Evolutionary conservation across 345 rosid genomes (phyloP), one percentile per base, ranked within the genome.

Genomic region (Citrus hindsii): DNA sequence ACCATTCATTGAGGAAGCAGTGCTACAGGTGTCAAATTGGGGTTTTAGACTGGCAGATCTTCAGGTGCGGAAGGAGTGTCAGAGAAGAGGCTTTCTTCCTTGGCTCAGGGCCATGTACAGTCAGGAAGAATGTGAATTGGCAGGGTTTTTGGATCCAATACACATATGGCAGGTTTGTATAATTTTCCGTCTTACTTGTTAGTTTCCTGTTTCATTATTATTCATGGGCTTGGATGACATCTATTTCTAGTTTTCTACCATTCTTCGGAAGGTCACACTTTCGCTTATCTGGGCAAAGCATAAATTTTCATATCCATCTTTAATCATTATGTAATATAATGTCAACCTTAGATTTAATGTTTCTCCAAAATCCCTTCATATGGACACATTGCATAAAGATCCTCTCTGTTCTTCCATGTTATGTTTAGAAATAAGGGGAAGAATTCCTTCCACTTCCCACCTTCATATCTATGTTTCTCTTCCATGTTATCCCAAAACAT

Each of bases 101-200:
- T 94, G 97, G 99, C 90, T 96, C 78, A 87, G 77, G 84, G 91
- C 92, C 51, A 84, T 96, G 82, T 90, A 89, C 89, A 89, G 85
- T 79, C 88, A 89, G 79, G 88, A 87, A 42, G 93, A 93, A 77
- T 96, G 98, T 77, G 93, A 90, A 76, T 83, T 89, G 81, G 75
- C 79, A 0, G 99, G 99, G 71, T 93, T 88, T 84, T 89, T 80
- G 27, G 88, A 87, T 65, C 95, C 99, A 14, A 84, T 93, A 77
- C 98, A 96, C 84, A 82, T 96, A 76, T 93, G 99, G 99, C 99
- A 93, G 99, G 99, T 96, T 74, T 84, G 91, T 53, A 42, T 28
- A 56, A 27, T 84, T 37, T 62, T 74, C 56, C 46, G 10, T 53
- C 48, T 69, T 77, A 55, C 76, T 65, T 72, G 55, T 27, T 76